Base-by-base conservation (phyloP, 495 filamentous ascomycete species). In the Trichocladium antarcticum region DNA sequence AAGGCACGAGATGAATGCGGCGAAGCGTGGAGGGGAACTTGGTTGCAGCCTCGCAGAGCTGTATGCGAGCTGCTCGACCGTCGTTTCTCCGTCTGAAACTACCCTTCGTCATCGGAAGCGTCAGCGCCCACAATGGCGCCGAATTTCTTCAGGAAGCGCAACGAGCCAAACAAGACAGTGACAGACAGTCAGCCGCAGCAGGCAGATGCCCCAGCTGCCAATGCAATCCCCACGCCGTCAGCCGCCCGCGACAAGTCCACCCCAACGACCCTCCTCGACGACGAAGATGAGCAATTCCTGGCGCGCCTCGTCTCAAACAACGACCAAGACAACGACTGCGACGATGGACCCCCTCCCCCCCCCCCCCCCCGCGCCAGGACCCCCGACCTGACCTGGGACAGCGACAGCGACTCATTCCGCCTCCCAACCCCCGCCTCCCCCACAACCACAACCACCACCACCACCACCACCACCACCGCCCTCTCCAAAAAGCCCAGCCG, bases 271-370 rank as follows among this genome's bases (percentile, higher is more conserved):
- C 47, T 74, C 19, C 64, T 74, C 37, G 60, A 70, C 47, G 56
- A 59, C 11, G 66, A 69, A 9, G 71, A 74, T 53, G 62, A 71
- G 50, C 48, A 51, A 29, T 74, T 73, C 49, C 61, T 74, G 36
- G 65, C 70, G 55, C 63, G 55, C 7, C 58, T 74, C 16, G 67
- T 68, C 2, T 63, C 68, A 15, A 44, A 32, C 29, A 43, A 34
- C 16, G 38, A 50, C 31, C 19, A 53, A 31, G 42, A 44, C 34
- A 51, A 57, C 38, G 50, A 54, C 17, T 56, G 61, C n/a, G 62
- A 68, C 17, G 61, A 65, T 1, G 61, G 60, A 14, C 56, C 62
- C 7, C 61, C 63, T 12, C 68, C 68, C 0, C 59, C 69, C 0
- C 54, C 72, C 3, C 68, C 69, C 0, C 68, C 67, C 38, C 68